Percentiles rank a stretch among this genome's conserved stretches.
phyloP scores from a whole-genome alignment of 2,329 filamentous ascomycete genomes.

The Trichophyton mentagrophytes region DNA sequence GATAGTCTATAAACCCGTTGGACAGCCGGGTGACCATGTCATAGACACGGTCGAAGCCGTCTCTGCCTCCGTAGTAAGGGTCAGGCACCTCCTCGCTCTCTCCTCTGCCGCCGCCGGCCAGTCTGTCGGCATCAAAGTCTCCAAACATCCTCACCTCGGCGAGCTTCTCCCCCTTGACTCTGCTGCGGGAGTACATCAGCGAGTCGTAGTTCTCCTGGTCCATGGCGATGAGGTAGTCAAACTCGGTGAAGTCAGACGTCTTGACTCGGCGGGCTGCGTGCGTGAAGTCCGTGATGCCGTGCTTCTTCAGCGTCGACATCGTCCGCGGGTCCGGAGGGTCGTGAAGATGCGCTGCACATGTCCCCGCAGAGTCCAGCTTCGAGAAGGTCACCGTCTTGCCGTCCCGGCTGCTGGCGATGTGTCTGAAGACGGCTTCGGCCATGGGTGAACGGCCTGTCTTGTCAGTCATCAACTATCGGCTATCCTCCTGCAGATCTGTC shows the following conservation, averaged over 20 bases:
- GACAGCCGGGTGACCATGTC: conserved; percentile 70
- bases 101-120: conserved; percentile 19
- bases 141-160: conserved; percentile 68
- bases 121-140: conserved; percentile 45
- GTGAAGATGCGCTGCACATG: conserved; percentile 72
- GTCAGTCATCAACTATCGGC: background rate
- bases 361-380: conserved; percentile 77
- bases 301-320: conserved; percentile 58
- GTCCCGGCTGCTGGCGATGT: conserved; percentile 39
- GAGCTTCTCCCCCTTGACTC: conserved; percentile 32
- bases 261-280: conserved; percentile 65
- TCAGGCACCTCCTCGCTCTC: conserved; percentile 56
- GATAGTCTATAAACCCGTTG: conserved; percentile 56
- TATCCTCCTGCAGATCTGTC: background rate
- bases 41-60: conserved; percentile 76
- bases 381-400: conserved; percentile 47
- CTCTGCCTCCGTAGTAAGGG: conserved; percentile 79
- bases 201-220: conserved; percentile 67
- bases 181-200: conserved; percentile 47
- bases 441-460: conserved; percentile 61
- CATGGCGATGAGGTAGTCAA: conserved; percentile 95
- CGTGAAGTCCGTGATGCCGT: conserved; percentile 64
- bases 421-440: conserved; percentile 86
- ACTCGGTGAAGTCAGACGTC: conserved; percentile 62
- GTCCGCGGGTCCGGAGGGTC: conserved; percentile 70